These are phyloP conservation scores for Raddia distichophylla DNA, from an alignment of 176 grass and related monocot genomes.

Conservation along the genomic window DNA sequence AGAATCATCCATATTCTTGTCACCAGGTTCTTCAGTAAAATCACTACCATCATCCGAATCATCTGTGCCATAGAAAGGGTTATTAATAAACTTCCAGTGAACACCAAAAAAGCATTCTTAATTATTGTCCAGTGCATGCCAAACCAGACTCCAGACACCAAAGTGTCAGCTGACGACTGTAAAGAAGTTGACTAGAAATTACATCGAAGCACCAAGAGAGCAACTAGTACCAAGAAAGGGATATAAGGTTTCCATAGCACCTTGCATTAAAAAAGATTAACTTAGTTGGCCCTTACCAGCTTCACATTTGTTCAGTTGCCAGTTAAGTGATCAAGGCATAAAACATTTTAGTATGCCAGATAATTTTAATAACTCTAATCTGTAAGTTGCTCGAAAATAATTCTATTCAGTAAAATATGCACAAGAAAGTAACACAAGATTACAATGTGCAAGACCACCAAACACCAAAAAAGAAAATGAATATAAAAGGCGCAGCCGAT, in stretches of 20 bases:
- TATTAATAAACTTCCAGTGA: constrained; percentile 24
- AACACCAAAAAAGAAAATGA: background rate
- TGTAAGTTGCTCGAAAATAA: background rate
- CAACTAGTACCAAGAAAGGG: background rate
- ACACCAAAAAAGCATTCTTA: constrained; percentile 9
- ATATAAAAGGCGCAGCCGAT: background rate
- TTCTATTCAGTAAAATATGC: background rate
- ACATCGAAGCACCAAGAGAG: constrained; percentile 12
- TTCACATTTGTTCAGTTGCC: constrained; percentile 1
- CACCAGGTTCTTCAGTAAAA: constrained; percentile 56
- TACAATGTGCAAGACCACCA: background rate
- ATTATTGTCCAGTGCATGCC: constrained; percentile 21
- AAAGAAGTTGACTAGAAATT: background rate
- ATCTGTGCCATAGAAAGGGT: constrained; percentile 46
- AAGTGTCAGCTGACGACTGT: background rate
- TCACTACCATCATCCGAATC: constrained; percentile 73
- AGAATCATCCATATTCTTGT: constrained; percentile 50
- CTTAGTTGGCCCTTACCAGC: background rate
- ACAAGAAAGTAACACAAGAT: background rate
- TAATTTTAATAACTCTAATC: background rate
- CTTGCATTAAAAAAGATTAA: background rate
- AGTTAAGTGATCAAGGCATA: background rate
- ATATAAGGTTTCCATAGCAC: too few relatives aligned
- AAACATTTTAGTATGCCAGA: constrained; percentile 12
- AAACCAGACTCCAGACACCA: background rate